Conservation (phyloP, 164 flowering plant genomes). For the Kalanchoe fedtschenkoi region DNA sequence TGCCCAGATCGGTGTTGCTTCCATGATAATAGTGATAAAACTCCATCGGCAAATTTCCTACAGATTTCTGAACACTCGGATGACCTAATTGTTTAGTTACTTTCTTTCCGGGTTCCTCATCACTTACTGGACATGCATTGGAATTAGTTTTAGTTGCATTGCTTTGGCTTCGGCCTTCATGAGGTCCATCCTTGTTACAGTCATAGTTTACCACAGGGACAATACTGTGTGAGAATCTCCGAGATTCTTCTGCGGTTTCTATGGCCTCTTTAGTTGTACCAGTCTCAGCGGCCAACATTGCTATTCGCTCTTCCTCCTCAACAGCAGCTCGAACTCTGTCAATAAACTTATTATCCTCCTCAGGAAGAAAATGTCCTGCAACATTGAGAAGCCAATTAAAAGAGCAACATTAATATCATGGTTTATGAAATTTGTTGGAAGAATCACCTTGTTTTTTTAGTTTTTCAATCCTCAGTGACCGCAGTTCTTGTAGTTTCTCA, state of each 20-base stretch:
- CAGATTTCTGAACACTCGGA: constrained; percentile 35
- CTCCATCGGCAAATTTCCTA: constrained; percentile 61
- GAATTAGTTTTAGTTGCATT: constrained; percentile 12
- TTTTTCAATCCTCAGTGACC: constrained; percentile 79
- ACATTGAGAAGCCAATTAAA: constrained; percentile 4
- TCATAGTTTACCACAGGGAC: constrained; percentile 16
- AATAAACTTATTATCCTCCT: constrained; percentile 94
- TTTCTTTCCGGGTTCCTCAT: constrained; percentile 17
- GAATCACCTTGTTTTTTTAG: constrained; percentile 75
- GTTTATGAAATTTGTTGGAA: background rate
- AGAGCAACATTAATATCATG: background rate
- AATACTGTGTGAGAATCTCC: constrained; percentile 28
- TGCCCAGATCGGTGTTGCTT: constrained; percentile 85
- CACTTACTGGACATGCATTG: constrained; percentile 10
- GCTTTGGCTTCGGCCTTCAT: constrained; percentile 13
- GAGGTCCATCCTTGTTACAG: constrained; percentile 12
- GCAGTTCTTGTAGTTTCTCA: constrained; percentile 81
- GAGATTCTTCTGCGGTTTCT: constrained; percentile 68
- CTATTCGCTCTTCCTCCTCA: constrained; percentile 96
- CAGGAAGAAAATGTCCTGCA: constrained; percentile 92
- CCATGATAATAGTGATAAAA: constrained; percentile 95
- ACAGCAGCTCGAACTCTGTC: constrained; percentile 87
- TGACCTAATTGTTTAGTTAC: constrained; percentile 23
- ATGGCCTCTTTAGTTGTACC: constrained; percentile 85
- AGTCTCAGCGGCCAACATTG: constrained; percentile 62